Base-by-base conservation (phyloP, 176 grass and related monocot species). In the Guadua angustifolia region DNA sequence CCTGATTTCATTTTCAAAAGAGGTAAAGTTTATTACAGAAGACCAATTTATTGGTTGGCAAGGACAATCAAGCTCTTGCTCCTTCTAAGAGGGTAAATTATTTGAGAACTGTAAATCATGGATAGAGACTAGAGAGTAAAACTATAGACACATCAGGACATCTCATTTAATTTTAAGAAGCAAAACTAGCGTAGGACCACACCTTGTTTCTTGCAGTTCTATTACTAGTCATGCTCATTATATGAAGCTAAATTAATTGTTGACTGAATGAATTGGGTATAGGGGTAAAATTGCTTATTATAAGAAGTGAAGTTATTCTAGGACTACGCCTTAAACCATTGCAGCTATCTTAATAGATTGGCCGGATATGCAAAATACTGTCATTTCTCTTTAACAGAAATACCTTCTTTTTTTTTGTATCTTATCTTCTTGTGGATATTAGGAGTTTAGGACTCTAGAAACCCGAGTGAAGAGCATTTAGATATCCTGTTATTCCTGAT, bases 1-100 rank as follows among this genome's bases (percentile, higher is more conserved):
- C 21, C 45, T n/a, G 14, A 58, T 60, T 72, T 81, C 66, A 58
- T 75, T 80, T 22, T 76, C 36, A 40, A 11, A 39, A 9, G 33
- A 84, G 83, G 88, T 83, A 78, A 81, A 65, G 0, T n/a, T 82
- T 78, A 21, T 78, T 66, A 55, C 22, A 56, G 46, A 71, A 25
- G 15, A 29, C 35, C 17, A 74, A 45, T 52, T 69, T 78, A 15
- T 74, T 72, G 33, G 5, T 59, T 45, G 10, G 24, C 57, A 83
- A 83, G 40, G 80, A n/a, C 3, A 0, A 82, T 46, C 25, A 35
- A 47, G 10, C 42, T 14, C 42, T 21, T 78, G 57, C 42, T 32
- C 3, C 16, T 60, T 82, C 2, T 57, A 57, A 19, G 49, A 17
- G 17, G 10, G 10, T 66, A 66, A 38, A 79, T 51, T 38, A 22